Base-by-base conservation (phyloP, 2,329 filamentous ascomycete genomes). In the Bretziella fagacearum region DNA sequence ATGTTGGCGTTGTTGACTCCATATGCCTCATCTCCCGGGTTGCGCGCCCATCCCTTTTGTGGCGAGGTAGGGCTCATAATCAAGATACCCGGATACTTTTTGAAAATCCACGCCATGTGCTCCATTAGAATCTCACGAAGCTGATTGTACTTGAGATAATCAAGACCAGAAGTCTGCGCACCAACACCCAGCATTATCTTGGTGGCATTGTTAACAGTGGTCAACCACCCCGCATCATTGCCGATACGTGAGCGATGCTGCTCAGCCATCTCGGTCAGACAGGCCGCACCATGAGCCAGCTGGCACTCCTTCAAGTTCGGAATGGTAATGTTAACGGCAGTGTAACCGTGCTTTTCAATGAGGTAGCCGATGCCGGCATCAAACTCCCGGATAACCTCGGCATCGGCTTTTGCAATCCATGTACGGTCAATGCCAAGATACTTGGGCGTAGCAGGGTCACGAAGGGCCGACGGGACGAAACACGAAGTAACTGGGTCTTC, bases 1-100 rank as follows among this genome's bases (percentile, higher is more conserved):
- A 64, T 67, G 58, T 91, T 85, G 0, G 71, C 79, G 59, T 95
- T 81, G 30, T 71, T 79, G 54, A 84, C 66, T 2, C 87, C 87
- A 56, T 86, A 77, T n/a, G 65, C 65, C 13, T 77, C 65, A 33
- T 82, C 78, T 6, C 65, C 69, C 1, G 67, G 61, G 8, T 59
- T 51, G 20, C 79, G 75, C 35, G 73, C 73, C 81, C 83, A 93
- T 8, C 86, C 86, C 0, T 76, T 68, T 50, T 81, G 72, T 0
- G 86, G 83, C 3, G 76, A 74, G 1, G 84, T 86, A 0, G 87
- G 87, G 2, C 81, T 81, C 35, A 93, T 64, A 51, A 95, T 76
- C 27, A 94, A 63, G 51, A 95, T 64, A 20, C 81, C 83, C 0
- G 84, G 83, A 56, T 93, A 63, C 48, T 69, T 63, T 54, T 73